Evolutionary conservation across 805 yeast genomes (phyloP).

Genomic region (Wickerhamiella azymoides): DNA sequence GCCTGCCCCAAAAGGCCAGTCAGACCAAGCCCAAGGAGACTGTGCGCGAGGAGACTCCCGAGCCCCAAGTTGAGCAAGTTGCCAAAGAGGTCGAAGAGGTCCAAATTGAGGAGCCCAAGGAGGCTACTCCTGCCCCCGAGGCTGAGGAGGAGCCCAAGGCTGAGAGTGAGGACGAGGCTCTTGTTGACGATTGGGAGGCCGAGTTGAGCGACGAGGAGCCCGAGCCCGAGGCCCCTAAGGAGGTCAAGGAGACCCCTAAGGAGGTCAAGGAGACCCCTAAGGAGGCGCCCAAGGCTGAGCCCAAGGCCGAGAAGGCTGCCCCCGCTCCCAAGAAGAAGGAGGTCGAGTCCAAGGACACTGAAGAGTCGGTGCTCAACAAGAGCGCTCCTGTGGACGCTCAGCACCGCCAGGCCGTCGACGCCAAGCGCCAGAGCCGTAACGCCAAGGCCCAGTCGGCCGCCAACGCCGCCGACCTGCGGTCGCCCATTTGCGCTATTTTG

Average conservation of each 20-base stretch:
- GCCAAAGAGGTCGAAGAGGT: slow-evolving; percentile 15
- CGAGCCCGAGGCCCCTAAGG: neutral
- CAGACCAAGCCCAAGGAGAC: slow-evolving; percentile 18
- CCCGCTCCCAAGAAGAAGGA: no score
- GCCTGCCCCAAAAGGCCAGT: slow-evolving; percentile 22
- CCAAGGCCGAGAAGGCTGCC: no score
- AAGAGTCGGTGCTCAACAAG: slow-evolving; percentile 8
- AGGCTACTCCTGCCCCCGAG: slow-evolving; percentile 4
- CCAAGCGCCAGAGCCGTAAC: slow-evolving; percentile 26
- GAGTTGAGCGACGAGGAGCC: neutral
- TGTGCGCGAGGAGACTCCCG: slow-evolving; percentile 18
- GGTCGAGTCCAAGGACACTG: neutral
- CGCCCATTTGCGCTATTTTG: slow-evolving; percentile 97
- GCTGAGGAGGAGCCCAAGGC: slow-evolving; percentile 10
- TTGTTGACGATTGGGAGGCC: slow-evolving; percentile 22
- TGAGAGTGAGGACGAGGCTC: slow-evolving; percentile 21
- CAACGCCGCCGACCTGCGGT: slow-evolving; percentile 56
- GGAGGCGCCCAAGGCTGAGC: slow-evolving; percentile 15
- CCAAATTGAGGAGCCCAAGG: slow-evolving; percentile 16
- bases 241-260: slow-evolving; percentile 20
- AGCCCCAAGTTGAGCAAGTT: slow-evolving; percentile 8
- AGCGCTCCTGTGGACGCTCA: slow-evolving; percentile 23
- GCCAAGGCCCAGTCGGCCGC: slow-evolving; percentile 27
- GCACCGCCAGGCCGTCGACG: slow-evolving; percentile 30
- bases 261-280: slow-evolving; percentile 17